Evolutionary conservation across 106 monocot species (phyloP).

Genomic region (Dendrobium catenatum): DNA sequence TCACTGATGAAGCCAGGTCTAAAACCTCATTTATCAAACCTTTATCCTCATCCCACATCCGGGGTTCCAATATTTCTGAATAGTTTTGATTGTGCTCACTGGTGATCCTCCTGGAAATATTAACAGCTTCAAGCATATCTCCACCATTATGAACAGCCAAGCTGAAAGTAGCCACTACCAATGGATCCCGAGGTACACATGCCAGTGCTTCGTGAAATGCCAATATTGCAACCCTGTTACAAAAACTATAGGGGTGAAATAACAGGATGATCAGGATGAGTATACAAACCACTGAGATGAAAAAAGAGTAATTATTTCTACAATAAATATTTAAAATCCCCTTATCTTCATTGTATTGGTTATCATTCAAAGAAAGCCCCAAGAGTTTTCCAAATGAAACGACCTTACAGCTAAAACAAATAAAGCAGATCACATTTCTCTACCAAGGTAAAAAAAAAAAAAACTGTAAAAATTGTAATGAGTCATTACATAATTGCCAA

Average conservation of each 20-base stretch:
- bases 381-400: neutral
- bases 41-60: slow-evolving; percentile 22
- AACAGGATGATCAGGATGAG: neutral
- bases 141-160: slow-evolving; percentile 89
- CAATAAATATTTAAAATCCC: neutral
- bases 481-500: neutral
- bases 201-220: slow-evolving; percentile 84
- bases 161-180: slow-evolving; percentile 65
- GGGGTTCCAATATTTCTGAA: slow-evolving; percentile 50
- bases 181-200: slow-evolving; percentile 48
- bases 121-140: slow-evolving; percentile 58
- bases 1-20: slow-evolving; percentile 40
- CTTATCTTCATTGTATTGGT: neutral
- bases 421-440: neutral
- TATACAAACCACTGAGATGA: neutral
- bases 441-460: neutral
- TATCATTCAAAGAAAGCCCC: neutral
- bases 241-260: neutral
- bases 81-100: slow-evolving; percentile 38
- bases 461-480: neutral
- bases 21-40: slow-evolving; percentile 45
- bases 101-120: slow-evolving; percentile 51
- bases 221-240: slow-evolving; percentile 64
- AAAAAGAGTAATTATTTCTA: neutral
- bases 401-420: neutral